Conservation (phyloP, 164 flowering plant genomes). For the Akebia trifoliata region DNA sequence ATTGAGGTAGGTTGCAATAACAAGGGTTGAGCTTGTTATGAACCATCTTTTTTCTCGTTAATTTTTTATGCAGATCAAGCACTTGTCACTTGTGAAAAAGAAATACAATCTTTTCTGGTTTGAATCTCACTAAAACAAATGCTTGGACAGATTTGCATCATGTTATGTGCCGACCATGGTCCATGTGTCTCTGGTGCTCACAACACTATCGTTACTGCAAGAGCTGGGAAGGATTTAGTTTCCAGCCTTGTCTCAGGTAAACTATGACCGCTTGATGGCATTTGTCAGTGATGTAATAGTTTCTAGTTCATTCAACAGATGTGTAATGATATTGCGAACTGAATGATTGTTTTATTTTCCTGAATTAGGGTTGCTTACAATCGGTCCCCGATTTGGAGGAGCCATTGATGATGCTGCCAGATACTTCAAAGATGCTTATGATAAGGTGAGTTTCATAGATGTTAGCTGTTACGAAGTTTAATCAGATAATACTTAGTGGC, state of each 20-base stretch:
- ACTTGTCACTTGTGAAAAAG: not conserved
- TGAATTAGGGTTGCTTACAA: conserved; percentile 84
- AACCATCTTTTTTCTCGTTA: not conserved
- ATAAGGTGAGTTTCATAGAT: conserved; percentile 63
- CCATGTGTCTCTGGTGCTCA: conserved; percentile 99
- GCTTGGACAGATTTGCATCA: conserved; percentile 76
- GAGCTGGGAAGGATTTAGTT: conserved; percentile 97
- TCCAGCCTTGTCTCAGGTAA: conserved; percentile 96
- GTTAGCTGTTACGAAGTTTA: too few species aligned
- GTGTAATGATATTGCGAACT: too few species aligned
- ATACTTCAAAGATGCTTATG: conserved; percentile 95
- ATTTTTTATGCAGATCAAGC: not conserved
- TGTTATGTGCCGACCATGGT: conserved; percentile 99
- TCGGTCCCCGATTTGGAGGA: conserved; percentile 99
- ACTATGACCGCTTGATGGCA: not conserved
- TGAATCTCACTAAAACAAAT: conserved; percentile 2
- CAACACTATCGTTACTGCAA: conserved; percentile 95
- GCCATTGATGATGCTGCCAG: conserved; percentile 99
- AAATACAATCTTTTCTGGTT: not conserved
- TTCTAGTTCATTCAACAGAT: not conserved
- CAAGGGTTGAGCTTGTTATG: not conserved
- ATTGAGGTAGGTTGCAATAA: conserved; percentile 56
- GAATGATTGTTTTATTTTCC: conserved; percentile 5
- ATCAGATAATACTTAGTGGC: conserved; percentile 1
- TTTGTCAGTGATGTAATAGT: not conserved